Percentiles rank a stretch among this genome's conserved stretches.
Evolutionary conservation across 1,139 yeast genomes (phyloP).

Genomic region (Blastobotrys illinoisensis): DNA sequence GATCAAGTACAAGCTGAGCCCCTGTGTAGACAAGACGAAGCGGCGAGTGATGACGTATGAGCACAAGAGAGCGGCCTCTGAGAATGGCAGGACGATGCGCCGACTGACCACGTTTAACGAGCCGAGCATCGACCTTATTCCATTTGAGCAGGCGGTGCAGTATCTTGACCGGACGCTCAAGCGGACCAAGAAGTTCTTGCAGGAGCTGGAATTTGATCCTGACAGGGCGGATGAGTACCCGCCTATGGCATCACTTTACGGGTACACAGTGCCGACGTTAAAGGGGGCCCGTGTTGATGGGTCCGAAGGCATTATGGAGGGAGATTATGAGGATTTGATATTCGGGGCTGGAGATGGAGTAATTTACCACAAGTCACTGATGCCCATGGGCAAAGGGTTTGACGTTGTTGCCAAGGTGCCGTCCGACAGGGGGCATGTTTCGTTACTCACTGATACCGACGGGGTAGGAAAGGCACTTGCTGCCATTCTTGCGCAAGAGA

Average conservation of each 20-base stretch:
- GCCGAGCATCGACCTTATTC: constrained; percentile 19
- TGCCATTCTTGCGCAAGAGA: constrained; percentile 41
- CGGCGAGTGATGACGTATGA: constrained; percentile 9
- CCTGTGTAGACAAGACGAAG: constrained; percentile 50
- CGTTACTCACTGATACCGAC: constrained; percentile 65
- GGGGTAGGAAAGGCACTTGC: constrained; percentile 66
- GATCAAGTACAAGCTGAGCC: constrained; percentile 71
- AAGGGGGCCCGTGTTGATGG: constrained; percentile 66
- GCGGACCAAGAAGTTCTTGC: constrained; percentile 53
- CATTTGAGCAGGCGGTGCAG: constrained; percentile 58
- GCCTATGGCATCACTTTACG: constrained; percentile 76
- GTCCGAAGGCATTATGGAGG: constrained; percentile 57
- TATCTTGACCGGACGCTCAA: constrained; percentile 59
- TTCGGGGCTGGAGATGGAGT: constrained; percentile 96
- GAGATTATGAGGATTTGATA: constrained; percentile 67
- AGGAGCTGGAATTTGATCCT: constrained; percentile 51
- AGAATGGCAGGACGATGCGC: not conserved
- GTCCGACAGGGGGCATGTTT: constrained; percentile 70
- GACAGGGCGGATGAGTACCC: constrained; percentile 53
- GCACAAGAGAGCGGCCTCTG: constrained; percentile 5
- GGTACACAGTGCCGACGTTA: constrained; percentile 77
- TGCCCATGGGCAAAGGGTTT: constrained; percentile 73
- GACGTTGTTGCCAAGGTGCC: constrained; percentile 62
- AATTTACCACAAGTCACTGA: constrained; percentile 71
- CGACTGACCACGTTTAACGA: constrained; percentile 7